Evolutionary conservation across 345 rosid species (phyloP), one percentile per base, ranked within the genome.

Genomic region (Alliaria petiolata): DNA sequence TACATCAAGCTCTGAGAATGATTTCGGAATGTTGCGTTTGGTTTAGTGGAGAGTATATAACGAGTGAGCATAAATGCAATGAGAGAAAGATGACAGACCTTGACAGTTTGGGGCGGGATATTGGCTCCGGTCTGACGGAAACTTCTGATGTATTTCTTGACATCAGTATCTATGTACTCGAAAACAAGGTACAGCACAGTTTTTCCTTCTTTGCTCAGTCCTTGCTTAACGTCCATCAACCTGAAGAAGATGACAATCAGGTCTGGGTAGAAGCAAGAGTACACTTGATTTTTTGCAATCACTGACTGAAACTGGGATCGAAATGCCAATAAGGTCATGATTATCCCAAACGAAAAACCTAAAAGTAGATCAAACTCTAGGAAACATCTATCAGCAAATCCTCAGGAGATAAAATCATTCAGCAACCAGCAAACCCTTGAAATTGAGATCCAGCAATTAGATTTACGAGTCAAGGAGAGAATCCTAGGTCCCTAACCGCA

Each of bases 211-310:
- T 93, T 93, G 75, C 86, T 93, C 67, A 73, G 82, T 31, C 95
- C 91, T 89, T 93, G 98, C 76, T 93, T 93, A 20, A 93, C 98
- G 54, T 93, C 98, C 79, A 91, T 56, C 78, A 93, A 75, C 64
- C 98, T 93, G 69, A 50, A 59, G 22, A 65, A 50, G 25, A 40
- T 39, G 26, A 55, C n/a, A 45, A 55, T 55, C 49, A 72, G 22
- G 20, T 17, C 51, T 47, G 50, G 0, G 19, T 45, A 40, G 28
- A n/a, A 39, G 16, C 61, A 60, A 16, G 7, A 13, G 54, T 22
- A 50, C 5, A 13, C 3, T 28, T 61, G 20, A 62, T 50, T 59
- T n/a, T n/a, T 26, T 44, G 38, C n/a, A 59, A 46, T 12, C 58
- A 13, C 14, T 13, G 0, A 55, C 17, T 60, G 19, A 59, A 13